These are phyloP conservation scores for Kwoniella dendrophila DNA, from an alignment of 768 basidiomycete species.

Conservation along the genomic window DNA sequence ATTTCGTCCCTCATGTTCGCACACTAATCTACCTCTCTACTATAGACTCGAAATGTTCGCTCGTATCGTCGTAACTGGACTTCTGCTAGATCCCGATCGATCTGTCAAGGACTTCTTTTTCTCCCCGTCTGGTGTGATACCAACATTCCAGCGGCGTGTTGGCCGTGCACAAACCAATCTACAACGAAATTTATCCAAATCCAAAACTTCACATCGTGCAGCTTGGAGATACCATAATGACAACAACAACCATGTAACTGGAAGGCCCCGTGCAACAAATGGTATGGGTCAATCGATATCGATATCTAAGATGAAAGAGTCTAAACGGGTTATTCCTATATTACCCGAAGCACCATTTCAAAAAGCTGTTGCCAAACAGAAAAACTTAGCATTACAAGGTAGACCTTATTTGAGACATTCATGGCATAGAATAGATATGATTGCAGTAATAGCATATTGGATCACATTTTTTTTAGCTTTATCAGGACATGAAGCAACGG, in stretches of 20 bases:
- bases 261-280: not conserved
- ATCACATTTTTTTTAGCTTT: conserved; percentile 72
- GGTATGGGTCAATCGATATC: not conserved
- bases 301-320: conserved; percentile 10
- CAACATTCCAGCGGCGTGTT: conserved; percentile 21
- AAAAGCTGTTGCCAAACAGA: conserved; percentile 54
- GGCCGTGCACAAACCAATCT: conserved; percentile 11
- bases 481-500: conserved; percentile 68
- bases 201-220: conserved; percentile 10
- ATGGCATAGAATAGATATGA: conserved; percentile 77
- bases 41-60: conserved; percentile 77
- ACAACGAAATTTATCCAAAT: conserved; percentile 15
- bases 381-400: conserved; percentile 49
- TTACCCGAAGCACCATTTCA: conserved; percentile 57
- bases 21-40: not conserved
- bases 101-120: conserved; percentile 56
- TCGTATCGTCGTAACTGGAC: conserved; percentile 84
- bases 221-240: conserved; percentile 25
- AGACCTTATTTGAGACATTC: conserved; percentile 89
- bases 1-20: not conserved
- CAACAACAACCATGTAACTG: not conserved
- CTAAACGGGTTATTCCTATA: conserved; percentile 6
- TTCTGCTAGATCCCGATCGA: conserved; percentile 73
- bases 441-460: conserved; percentile 88
- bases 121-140: conserved; percentile 23